phyloP scores from a whole-genome alignment of 2,329 filamentous ascomycete species.

The Pestalotiopsis sp. region DNA sequence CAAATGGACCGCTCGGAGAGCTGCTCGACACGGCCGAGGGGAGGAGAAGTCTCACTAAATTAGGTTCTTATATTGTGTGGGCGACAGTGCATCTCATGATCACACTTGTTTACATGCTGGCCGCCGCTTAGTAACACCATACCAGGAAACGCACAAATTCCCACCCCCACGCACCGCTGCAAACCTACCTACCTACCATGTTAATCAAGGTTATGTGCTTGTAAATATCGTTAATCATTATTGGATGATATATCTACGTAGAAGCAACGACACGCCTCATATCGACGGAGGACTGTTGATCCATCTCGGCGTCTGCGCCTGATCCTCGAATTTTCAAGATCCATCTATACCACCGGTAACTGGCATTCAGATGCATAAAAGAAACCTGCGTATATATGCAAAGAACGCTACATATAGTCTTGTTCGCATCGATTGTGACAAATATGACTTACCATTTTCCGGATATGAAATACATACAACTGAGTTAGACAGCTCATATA shows the following conservation, averaged over 20 bases:
- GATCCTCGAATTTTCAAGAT: too few species aligned
- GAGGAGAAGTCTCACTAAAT: background rate
- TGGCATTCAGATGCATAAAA: too few species aligned
- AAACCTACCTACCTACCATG: background rate
- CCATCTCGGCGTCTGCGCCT: too few species aligned
- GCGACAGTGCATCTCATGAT: background rate
- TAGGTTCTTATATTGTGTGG: background rate
- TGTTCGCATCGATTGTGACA: background rate
- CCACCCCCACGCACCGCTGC: background rate
- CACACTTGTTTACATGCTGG: background rate
- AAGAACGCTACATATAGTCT: too few species aligned
- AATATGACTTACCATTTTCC: background rate
- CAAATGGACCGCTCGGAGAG: too few species aligned
- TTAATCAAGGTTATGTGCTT: too few species aligned
- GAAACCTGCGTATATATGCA: too few species aligned
- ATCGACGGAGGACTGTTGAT: too few species aligned
- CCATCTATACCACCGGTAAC: too few species aligned
- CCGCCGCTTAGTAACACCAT: background rate
- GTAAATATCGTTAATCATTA: background rate
- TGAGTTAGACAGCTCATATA: background rate
- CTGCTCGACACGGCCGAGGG: background rate
- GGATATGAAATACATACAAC: background rate
- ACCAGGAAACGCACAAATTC: background rate
- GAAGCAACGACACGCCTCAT: too few species aligned
- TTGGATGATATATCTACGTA: background rate